A percentile compares a stretch with the other conserved stretches of the same genome.
Evolutionary conservation across 2,329 filamentous ascomycete species (phyloP).

Genomic region (Alternaria burnsii): DNA sequence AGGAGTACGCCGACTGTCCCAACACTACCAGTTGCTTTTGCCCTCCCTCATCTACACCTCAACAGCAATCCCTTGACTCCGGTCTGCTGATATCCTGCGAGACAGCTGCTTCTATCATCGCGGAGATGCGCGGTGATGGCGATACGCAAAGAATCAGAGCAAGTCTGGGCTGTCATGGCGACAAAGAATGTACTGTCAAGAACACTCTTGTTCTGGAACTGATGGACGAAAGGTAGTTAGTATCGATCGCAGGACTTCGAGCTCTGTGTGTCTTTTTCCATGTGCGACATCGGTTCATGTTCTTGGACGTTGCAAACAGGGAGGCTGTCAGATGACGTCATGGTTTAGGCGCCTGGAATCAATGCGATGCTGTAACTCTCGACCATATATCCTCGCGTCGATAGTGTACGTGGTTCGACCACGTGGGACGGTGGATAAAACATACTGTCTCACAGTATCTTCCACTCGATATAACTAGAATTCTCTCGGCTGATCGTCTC

Average conservation of each 20-base stretch:
- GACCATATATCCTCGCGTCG: too few relatives aligned
- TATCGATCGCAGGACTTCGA: neutral
- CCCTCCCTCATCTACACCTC: conserved; percentile 18
- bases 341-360: too few relatives aligned
- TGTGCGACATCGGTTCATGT: too few relatives aligned
- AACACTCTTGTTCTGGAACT: conserved; percentile 37
- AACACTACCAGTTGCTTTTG: conserved; percentile 33
- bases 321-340: too few relatives aligned
- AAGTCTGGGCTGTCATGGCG: conserved; percentile 30
- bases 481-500: neutral
- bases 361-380: too few relatives aligned
- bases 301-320: too few relatives aligned
- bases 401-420: too few relatives aligned
- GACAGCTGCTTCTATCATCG: conserved; percentile 38
- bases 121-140: conserved; percentile 38
- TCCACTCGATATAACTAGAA: too few relatives aligned
- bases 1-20: conserved; percentile 23
- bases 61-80: neutral
- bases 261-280: too few relatives aligned
- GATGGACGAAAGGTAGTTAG: conserved; percentile 29
- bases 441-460: neutral
- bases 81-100: conserved; percentile 39
- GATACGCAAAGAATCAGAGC: conserved; percentile 28
- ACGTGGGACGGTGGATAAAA: neutral
- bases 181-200: conserved; percentile 30